These are phyloP conservation scores for Gymnopilus junonius DNA, from an alignment of 768 basidiomycete genomes.

Conservation along the genomic window DNA sequence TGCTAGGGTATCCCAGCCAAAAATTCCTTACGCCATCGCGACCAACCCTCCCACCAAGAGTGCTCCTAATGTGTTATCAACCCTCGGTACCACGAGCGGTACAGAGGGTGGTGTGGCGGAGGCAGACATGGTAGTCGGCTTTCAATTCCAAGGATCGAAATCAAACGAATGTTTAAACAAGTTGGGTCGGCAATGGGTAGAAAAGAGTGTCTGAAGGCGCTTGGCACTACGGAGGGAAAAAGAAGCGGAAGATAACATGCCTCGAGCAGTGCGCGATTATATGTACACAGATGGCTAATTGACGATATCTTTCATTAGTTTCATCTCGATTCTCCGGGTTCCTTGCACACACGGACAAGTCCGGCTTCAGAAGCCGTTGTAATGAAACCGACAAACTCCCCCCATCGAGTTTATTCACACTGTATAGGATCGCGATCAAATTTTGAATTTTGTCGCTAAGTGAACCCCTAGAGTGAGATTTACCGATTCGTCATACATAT, in stretches of 20 bases:
- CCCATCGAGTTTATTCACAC: neutral
- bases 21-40: constrained; percentile 52
- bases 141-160: neutral
- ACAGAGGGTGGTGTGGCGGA: constrained; percentile 6
- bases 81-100: constrained; percentile 21
- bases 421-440: neutral
- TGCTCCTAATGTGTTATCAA: constrained; percentile 59
- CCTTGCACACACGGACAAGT: neutral
- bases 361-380: neutral
- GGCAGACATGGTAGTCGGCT: constrained; percentile 7
- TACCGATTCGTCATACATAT: neutral
- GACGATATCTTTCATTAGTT: neutral
- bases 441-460: neutral
- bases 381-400: neutral
- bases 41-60: constrained; percentile 56
- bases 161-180: constrained; percentile 3
- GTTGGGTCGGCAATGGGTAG: neutral
- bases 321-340: neutral
- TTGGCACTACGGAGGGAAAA: neutral
- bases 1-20: neutral
- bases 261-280: neutral
- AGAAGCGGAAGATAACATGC: neutral
- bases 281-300: neutral
- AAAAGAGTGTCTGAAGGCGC: neutral
- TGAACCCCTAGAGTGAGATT: neutral